Conservation (phyloP, 2,329 filamentous ascomycete genomes). For the Fusarium euwallaceae region DNA sequence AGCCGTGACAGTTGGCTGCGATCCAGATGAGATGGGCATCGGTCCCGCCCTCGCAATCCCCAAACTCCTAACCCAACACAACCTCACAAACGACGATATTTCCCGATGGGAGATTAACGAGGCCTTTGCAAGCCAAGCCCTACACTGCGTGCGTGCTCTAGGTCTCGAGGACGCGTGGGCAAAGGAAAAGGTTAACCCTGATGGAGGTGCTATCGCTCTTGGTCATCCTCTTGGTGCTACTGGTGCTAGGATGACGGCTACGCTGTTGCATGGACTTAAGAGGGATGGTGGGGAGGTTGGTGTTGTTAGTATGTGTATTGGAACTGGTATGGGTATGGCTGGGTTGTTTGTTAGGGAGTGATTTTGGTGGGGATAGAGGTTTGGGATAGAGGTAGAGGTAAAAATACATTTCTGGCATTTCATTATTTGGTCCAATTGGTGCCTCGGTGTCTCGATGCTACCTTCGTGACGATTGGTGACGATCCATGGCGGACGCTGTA, state of each 20-base stretch:
- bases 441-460: too few relatives aligned
- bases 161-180: slow-evolving; percentile 74
- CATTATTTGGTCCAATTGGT: too few relatives aligned
- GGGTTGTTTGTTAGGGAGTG: slow-evolving; percentile 44
- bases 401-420: background rate
- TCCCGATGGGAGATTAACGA: slow-evolving; percentile 96
- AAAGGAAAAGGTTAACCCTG: slow-evolving; percentile 83
- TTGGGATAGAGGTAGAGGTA: background rate
- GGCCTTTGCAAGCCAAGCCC: slow-evolving; percentile 75
- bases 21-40: slow-evolving; percentile 93
- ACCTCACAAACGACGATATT: slow-evolving; percentile 76
- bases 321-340: slow-evolving; percentile 62
- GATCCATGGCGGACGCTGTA: background rate
- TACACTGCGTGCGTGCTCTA: slow-evolving; percentile 79
- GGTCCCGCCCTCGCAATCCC: slow-evolving; percentile 90
- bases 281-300: slow-evolving; percentile 81
- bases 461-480: too few relatives aligned
- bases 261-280: slow-evolving; percentile 74
- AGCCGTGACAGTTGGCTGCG: slow-evolving; percentile 81
- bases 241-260: slow-evolving; percentile 83
- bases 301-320: slow-evolving; percentile 92
- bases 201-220: slow-evolving; percentile 93
- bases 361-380: background rate
- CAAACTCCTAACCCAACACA: slow-evolving; percentile 78
- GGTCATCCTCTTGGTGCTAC: slow-evolving; percentile 94